These are phyloP conservation scores for Yamadazyma sp. DNA, from an alignment of 805 yeast genomes.

Conservation along the genomic window DNA sequence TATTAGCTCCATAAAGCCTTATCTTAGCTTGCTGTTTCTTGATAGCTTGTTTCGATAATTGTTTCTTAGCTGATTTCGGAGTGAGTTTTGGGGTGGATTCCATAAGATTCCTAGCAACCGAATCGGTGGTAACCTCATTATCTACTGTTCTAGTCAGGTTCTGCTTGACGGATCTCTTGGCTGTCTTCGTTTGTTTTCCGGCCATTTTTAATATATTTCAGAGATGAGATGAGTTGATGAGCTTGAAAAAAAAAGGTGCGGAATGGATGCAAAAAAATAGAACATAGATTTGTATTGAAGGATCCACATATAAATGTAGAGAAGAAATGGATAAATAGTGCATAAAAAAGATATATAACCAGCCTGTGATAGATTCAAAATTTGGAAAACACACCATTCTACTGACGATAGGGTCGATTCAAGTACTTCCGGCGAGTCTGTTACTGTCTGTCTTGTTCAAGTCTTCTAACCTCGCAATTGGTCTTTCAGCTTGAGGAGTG, in stretches of 20 bases:
- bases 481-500: slow-evolving; percentile 43
- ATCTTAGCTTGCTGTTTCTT: slow-evolving; percentile 67
- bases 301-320: not conserved
- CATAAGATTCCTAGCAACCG: slow-evolving; percentile 66
- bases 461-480: slow-evolving; percentile 34
- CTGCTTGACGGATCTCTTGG: slow-evolving; percentile 54
- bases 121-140: slow-evolving; percentile 66
- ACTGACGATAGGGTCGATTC: too few relatives aligned
- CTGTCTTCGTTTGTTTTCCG: slow-evolving; percentile 51
- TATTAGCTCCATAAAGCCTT: slow-evolving; percentile 66
- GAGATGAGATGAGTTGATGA: slow-evolving; percentile 13
- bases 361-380: slow-evolving; percentile 1
- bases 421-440: slow-evolving; percentile 10
- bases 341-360: too few relatives aligned
- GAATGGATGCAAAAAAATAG: slow-evolving; percentile 5
- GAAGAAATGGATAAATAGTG: slow-evolving; percentile 1
- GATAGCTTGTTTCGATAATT: slow-evolving; percentile 50
- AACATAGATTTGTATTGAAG: too few relatives aligned
- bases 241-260: slow-evolving; percentile 4
- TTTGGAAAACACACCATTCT: too few relatives aligned
- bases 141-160: slow-evolving; percentile 56
- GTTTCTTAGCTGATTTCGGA: slow-evolving; percentile 54
- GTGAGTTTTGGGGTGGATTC: slow-evolving; percentile 58
- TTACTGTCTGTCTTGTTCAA: slow-evolving; percentile 32
- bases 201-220: not conserved